phyloP scores from a whole-genome alignment of 1,284 basidiomycete species.

The Pseudozyma hubeiensis region DNA sequence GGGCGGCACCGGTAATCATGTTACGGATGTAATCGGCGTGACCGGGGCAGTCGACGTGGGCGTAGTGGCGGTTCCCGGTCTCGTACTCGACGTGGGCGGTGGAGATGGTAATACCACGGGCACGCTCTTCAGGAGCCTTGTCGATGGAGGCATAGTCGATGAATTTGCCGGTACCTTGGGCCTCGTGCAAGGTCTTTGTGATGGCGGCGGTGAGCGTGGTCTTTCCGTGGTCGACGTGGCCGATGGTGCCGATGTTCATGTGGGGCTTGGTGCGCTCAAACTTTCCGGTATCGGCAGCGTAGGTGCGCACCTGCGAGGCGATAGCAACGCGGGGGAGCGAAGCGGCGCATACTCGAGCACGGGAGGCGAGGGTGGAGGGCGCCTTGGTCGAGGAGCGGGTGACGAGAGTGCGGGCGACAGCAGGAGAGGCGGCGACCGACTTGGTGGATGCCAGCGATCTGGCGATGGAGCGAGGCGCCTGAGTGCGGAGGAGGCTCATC shows the following conservation, averaged over 20 bases:
- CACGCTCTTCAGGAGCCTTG: constrained; percentile 99
- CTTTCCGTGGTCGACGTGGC: constrained; percentile 72
- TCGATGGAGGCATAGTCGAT: constrained; percentile 98
- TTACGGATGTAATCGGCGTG: constrained; percentile 75
- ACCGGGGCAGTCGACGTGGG: constrained; percentile 96
- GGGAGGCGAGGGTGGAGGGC: constrained; percentile 35
- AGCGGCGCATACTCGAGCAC: constrained; percentile 39
- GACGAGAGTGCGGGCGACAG: constrained; percentile 37
- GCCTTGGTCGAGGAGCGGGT: constrained; percentile 35
- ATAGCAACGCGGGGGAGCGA: constrained; percentile 41
- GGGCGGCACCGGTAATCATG: constrained; percentile 99
- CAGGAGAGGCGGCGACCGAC: constrained; percentile 39
- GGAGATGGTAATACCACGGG: constrained; percentile 96
- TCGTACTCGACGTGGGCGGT: constrained; percentile 96
- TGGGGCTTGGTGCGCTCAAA: constrained; percentile 90
- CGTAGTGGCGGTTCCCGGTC: constrained; percentile 88
- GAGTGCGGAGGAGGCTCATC: constrained; percentile 54
- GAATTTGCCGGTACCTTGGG: constrained; percentile 85
- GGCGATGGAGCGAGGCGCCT: constrained; percentile 48
- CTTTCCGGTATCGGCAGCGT: constrained; percentile 76
- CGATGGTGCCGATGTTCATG: constrained; percentile 77
- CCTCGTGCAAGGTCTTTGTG: constrained; percentile 88
- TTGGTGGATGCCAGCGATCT: constrained; percentile 37
- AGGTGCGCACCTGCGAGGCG: constrained; percentile 65
- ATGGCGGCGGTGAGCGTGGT: constrained; percentile 98